Evolutionary conservation across 192 early-diverging fungal species (phyloP).

Genomic region (Kickxella alabastrina): DNA sequence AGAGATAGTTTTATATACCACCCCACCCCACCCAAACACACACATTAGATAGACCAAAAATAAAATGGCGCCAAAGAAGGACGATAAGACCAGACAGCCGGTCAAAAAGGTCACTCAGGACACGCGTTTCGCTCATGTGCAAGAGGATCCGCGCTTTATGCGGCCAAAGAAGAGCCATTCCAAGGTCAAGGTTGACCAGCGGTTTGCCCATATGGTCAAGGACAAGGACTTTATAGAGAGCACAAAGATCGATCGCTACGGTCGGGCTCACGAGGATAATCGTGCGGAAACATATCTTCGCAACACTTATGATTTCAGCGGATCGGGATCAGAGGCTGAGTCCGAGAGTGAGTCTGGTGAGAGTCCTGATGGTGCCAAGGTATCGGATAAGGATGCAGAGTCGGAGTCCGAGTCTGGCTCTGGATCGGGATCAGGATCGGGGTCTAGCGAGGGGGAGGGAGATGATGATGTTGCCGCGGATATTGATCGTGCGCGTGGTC

Average conservation of each 20-base stretch:
- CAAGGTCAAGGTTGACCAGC: slow-evolving; percentile 85
- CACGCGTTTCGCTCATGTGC: slow-evolving; percentile 73
- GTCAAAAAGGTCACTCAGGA: slow-evolving; percentile 57
- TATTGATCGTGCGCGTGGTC: slow-evolving; percentile 79
- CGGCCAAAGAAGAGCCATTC: slow-evolving; percentile 72
- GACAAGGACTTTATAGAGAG: slow-evolving; percentile 60
- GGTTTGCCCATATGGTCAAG: slow-evolving; percentile 80
- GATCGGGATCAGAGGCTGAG: slow-evolving; percentile 17
- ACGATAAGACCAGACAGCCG: slow-evolving; percentile 23
- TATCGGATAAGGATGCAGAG: slow-evolving; percentile 1
- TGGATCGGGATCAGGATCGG: no score
- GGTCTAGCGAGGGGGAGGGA: slow-evolving; percentile 32
- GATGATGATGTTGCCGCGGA: background rate
- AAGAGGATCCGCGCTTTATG: slow-evolving; percentile 77
- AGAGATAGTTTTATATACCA: no score
- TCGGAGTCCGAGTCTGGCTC: slow-evolving; percentile 10
- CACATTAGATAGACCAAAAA: no score
- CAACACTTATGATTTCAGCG: slow-evolving; percentile 56
- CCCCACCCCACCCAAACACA: no score
- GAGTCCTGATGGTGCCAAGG: background rate
- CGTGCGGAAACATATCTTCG: slow-evolving; percentile 31
- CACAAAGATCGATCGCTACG: slow-evolving; percentile 46
- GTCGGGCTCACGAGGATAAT: slow-evolving; percentile 28
- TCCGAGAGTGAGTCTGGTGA: slow-evolving; percentile 22
- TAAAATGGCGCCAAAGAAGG: slow-evolving; percentile 33